A percentile compares a stretch with the other conserved stretches of the same genome.
These are phyloP conservation scores for Actinomortierella wolfii DNA, from an alignment of 371 early-diverging fungal genomes.

Conservation along the genomic window DNA sequence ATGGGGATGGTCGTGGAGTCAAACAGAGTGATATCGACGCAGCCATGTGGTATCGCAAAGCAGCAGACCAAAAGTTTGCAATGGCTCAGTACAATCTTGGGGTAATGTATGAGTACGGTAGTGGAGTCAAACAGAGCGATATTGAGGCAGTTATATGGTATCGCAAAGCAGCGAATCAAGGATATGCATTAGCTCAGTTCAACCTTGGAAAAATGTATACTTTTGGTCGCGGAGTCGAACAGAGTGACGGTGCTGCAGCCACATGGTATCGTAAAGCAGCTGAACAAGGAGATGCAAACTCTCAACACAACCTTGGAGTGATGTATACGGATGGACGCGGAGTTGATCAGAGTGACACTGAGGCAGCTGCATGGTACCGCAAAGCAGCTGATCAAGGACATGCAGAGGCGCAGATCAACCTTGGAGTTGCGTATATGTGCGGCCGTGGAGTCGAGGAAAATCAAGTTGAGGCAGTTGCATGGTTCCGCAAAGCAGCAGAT, in stretches of 20 bases:
- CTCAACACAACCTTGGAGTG: slow-evolving; percentile 85
- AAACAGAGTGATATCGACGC: slow-evolving; percentile 61
- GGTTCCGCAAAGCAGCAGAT: slow-evolving; percentile 66
- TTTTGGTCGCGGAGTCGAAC: too few species aligned
- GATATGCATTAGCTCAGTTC: slow-evolving; percentile 52
- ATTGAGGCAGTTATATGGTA: slow-evolving; percentile 78
- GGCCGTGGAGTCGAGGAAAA: slow-evolving; percentile 76
- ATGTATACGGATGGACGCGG: slow-evolving; percentile 89
- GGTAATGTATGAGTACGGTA: slow-evolving; percentile 83
- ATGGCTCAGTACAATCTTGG: slow-evolving; percentile 84
- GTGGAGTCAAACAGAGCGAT: slow-evolving; percentile 69
- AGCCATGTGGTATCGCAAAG: slow-evolving; percentile 70
- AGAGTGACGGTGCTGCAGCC: slow-evolving; percentile 55
- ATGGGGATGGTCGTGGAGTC: slow-evolving; percentile 83
- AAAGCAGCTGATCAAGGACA: slow-evolving; percentile 81
- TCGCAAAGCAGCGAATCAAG: slow-evolving; percentile 70
- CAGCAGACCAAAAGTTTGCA: slow-evolving; percentile 76
- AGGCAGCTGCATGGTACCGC: slow-evolving; percentile 82
- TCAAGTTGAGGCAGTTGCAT: slow-evolving; percentile 68
- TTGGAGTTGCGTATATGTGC: slow-evolving; percentile 83
- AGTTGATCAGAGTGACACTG: slow-evolving; percentile 55
- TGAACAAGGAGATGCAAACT: too few species aligned
- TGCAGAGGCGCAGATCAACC: slow-evolving; percentile 72
- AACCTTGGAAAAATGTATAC: too few species aligned
- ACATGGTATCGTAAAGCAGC: slow-evolving; percentile 78